phyloP scores from a whole-genome alignment of 2,329 filamentous ascomycete species.

The Didymella pinodella region DNA sequence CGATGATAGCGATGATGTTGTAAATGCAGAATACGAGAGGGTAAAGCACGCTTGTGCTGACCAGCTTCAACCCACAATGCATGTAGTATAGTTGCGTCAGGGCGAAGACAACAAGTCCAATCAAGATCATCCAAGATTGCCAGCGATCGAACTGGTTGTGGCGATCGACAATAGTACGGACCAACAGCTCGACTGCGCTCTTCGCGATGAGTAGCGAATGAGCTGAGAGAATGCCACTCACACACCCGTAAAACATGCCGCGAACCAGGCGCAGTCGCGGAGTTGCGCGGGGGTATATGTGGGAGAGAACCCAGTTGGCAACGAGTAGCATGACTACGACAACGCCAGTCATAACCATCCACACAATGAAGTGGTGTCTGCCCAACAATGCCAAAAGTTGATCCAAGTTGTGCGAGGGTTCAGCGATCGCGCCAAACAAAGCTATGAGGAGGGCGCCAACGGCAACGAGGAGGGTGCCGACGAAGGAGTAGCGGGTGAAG shows the following conservation, averaged over 20 bases:
- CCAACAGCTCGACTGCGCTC: slow-evolving; percentile 92
- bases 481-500: slow-evolving; percentile 91
- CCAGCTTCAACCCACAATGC: slow-evolving; percentile 89
- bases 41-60: slow-evolving; percentile 94
- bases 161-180: slow-evolving; percentile 83
- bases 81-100: slow-evolving; percentile 94
- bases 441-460: slow-evolving; percentile 90
- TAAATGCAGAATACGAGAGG: slow-evolving; percentile 98
- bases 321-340: slow-evolving; percentile 74
- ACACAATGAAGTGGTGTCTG: slow-evolving; percentile 78
- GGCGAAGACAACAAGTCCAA: slow-evolving; percentile 81
- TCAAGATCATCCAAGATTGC: slow-evolving; percentile 91
- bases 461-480: slow-evolving; percentile 88
- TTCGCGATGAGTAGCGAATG: slow-evolving; percentile 94
- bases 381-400: slow-evolving; percentile 81
- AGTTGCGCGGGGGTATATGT: slow-evolving; percentile 55
- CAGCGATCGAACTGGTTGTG: slow-evolving; percentile 94
- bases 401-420: slow-evolving; percentile 85
- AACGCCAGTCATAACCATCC: slow-evolving; percentile 83
- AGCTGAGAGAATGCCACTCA: slow-evolving; percentile 89
- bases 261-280: slow-evolving; percentile 76
- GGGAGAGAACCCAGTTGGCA: slow-evolving; percentile 48
- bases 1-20: slow-evolving; percentile 97
- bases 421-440: slow-evolving; percentile 90
- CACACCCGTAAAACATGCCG: slow-evolving; percentile 86